Conservation (phyloP, 2,329 filamentous ascomycete species). For the Penicillium corylophilum region DNA sequence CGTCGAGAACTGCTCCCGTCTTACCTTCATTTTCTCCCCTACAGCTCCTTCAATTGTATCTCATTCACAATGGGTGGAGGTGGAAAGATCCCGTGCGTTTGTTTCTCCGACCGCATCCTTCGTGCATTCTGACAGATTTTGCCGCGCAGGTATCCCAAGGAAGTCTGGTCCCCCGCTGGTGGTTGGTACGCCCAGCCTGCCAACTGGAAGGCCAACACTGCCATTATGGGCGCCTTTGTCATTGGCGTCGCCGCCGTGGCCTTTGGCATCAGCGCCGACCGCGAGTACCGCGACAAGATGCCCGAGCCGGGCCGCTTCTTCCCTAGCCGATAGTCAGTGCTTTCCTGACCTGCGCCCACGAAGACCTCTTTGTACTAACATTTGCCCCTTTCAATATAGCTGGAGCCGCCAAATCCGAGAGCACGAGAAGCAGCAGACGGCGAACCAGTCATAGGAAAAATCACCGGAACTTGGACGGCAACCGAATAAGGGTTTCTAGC, state of each 20-base stretch:
- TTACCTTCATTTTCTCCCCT: constrained; percentile 23
- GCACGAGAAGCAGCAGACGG: constrained; percentile 57
- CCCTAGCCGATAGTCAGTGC: constrained; percentile 76
- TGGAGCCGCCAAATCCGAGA: constrained; percentile 72
- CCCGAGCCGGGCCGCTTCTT: constrained; percentile 76
- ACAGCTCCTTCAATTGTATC: constrained; percentile 24
- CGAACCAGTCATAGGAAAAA: constrained; percentile 38
- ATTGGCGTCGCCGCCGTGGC: constrained; percentile 65
- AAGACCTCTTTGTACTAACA: constrained; percentile 14
- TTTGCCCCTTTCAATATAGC: constrained; percentile 40
- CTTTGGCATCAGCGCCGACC: constrained; percentile 71
- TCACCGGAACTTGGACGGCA: constrained; percentile 15
- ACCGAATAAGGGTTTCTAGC: constrained; percentile 24
- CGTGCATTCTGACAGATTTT: constrained; percentile 24
- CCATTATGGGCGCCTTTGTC: constrained; percentile 68
- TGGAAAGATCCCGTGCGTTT: constrained; percentile 67
- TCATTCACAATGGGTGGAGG: constrained; percentile 66
- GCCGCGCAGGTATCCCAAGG: constrained; percentile 78
- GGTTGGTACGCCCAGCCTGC: constrained; percentile 94
- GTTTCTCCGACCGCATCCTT: constrained; percentile 39
- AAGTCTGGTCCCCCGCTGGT: constrained; percentile 98
- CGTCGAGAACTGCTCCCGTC: constrained; percentile 23
- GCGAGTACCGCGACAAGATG: constrained; percentile 71
- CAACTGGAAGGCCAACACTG: constrained; percentile 95
- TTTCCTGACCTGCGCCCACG: constrained; percentile 6